Percentiles rank a stretch among this genome's conserved stretches.
Conservation (phyloP, 257 asterid species). For the Solanum boliviense region DNA sequence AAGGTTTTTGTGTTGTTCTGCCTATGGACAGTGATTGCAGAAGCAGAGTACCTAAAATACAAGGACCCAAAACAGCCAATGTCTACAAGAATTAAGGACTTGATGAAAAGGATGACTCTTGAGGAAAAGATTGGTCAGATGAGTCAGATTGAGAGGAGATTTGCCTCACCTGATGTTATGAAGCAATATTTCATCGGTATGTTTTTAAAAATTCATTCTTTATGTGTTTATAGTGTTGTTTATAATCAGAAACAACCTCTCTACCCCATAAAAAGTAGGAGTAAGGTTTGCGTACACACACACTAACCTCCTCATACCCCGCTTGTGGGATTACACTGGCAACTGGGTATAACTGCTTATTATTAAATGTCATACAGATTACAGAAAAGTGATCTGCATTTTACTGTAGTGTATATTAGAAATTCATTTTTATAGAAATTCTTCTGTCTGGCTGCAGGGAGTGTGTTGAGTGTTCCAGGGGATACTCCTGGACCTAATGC, state of each 20-base stretch:
- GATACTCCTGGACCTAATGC: constrained; percentile 21
- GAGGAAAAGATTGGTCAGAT: constrained; percentile 16
- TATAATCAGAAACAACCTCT: background rate
- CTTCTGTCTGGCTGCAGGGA: constrained; percentile 6
- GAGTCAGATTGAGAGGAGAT: constrained; percentile 13
- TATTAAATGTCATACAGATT: background rate
- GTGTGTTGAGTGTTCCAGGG: constrained; percentile 34
- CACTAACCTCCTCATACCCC: background rate
- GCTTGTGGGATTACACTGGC: background rate
- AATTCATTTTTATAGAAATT: background rate
- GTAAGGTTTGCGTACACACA: background rate
- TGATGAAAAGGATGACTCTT: constrained; percentile 12
- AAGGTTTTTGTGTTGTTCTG: background rate
- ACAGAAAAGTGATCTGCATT: background rate
- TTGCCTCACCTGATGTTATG: constrained; percentile 7
- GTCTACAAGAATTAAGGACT: constrained; percentile 6
- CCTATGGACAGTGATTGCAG: background rate
- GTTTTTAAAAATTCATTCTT: background rate
- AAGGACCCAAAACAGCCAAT: constrained; percentile 12
- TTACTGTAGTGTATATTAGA: background rate
- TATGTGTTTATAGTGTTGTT: background rate
- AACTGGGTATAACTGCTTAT: background rate
- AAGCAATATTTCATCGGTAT: background rate
- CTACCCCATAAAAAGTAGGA: background rate
- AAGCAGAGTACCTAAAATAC: constrained; percentile 5